Percentiles rank a stretch among this genome's conserved stretches.
Evolutionary conservation across 1,284 basidiomycete genomes (phyloP).

Genomic region (Golubevia sp.): DNA sequence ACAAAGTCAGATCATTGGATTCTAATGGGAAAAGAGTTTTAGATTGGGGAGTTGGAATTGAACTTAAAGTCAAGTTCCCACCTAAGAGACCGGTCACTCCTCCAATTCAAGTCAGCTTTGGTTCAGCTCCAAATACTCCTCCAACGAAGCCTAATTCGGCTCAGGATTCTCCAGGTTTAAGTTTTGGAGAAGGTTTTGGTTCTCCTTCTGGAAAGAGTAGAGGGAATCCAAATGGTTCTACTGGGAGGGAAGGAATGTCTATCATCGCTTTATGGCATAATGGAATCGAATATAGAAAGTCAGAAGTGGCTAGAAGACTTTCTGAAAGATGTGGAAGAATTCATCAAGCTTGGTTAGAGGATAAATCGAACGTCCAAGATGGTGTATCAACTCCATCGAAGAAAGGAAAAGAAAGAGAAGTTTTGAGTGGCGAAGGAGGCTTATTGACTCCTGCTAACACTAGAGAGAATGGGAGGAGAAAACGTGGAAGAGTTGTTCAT

Average conservation of each 20-base stretch:
- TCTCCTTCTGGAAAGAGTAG: not conserved
- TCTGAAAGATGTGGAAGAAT: constrained; percentile 21
- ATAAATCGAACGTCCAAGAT: constrained; percentile 9
- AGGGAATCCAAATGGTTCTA: constrained; percentile 1
- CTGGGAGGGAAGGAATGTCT: constrained; percentile 28
- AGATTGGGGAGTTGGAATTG: constrained; percentile 46
- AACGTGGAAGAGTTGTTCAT: constrained; percentile 20
- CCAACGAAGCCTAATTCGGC: no score
- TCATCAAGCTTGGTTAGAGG: constrained; percentile 33
- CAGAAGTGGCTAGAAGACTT: constrained; percentile 32
- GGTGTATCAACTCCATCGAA: constrained; percentile 14
- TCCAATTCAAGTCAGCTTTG: constrained; percentile 26
- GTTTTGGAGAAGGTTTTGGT: no score
- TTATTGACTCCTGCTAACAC: constrained; percentile 19
- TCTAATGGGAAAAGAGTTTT: constrained; percentile 23
- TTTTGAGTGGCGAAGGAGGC: not conserved
- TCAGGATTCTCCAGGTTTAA: no score
- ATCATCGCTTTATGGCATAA: constrained; percentile 54
- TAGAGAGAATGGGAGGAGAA: constrained; percentile 16
- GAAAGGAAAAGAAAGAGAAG: constrained; percentile 1
- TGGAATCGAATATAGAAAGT: constrained; percentile 43
- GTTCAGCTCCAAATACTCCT: constrained; percentile 4
- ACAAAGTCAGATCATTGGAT: constrained; percentile 28
- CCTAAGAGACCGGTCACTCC: constrained; percentile 12
- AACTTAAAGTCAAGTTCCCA: constrained; percentile 27